These are phyloP conservation scores for Pholiota molesta DNA, from an alignment of 768 basidiomycete genomes.

Conservation along the genomic window DNA sequence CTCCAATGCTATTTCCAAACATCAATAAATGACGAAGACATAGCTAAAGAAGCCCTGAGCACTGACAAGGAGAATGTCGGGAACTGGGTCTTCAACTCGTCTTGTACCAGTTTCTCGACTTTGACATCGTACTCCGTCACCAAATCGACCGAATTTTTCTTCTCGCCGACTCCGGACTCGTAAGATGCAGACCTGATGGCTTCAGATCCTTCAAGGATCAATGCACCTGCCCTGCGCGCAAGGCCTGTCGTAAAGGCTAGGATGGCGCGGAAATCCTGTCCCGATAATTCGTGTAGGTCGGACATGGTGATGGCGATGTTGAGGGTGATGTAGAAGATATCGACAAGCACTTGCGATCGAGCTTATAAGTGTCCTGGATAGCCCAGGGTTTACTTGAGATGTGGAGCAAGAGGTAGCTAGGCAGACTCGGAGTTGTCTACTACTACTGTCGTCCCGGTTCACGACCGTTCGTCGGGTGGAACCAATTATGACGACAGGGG, in stretches of 20 bases:
- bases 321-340: not conserved
- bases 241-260: conserved; percentile 72
- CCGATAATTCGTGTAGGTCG: conserved; percentile 38
- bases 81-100: conserved; percentile 64
- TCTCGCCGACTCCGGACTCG: conserved; percentile 67
- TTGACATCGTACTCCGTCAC: conserved; percentile 94
- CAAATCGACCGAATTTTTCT: conserved; percentile 93
- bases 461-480: not conserved
- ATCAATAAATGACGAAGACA: not conserved
- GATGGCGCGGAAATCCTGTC: conserved; percentile 55
- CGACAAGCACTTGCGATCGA: not conserved
- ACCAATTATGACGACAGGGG: not conserved
- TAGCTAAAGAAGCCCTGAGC: not conserved
- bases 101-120: conserved; percentile 85
- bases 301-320: conserved; percentile 32
- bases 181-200: conserved; percentile 61
- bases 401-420: not conserved
- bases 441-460: not conserved
- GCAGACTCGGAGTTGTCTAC: not conserved
- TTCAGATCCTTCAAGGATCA: conserved; percentile 78
- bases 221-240: conserved; percentile 71
- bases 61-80: conserved; percentile 85
- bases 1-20: conserved; percentile 74
- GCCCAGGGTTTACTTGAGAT: not conserved
- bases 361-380: not conserved